phyloP scores from a whole-genome alignment of 768 basidiomycete species.

The Boletus barrowsii region DNA sequence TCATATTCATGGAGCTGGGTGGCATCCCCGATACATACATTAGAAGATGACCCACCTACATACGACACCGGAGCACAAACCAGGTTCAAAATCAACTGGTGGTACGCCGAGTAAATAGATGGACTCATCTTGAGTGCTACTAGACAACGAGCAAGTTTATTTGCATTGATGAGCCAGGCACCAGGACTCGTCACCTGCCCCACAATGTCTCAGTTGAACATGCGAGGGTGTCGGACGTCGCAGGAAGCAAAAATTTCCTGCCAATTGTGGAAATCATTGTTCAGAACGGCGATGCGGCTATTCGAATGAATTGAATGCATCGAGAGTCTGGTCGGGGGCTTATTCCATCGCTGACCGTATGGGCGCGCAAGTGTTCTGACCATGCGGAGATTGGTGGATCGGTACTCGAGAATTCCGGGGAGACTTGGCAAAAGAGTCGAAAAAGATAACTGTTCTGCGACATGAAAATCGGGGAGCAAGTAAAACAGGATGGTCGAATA shows the following conservation, averaged over 20 bases:
- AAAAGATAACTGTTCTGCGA: neutral
- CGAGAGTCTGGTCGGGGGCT: neutral
- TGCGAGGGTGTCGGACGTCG: constrained; percentile 1
- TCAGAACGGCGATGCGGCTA: neutral
- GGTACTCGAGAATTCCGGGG: neutral
- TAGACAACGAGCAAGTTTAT: neutral
- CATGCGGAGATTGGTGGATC: neutral
- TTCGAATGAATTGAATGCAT: neutral
- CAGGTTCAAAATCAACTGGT: neutral
- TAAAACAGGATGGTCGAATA: neutral
- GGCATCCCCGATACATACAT: constrained; percentile 8
- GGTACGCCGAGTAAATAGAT: too few relatives aligned
- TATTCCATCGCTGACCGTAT: neutral
- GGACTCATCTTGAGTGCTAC: neutral
- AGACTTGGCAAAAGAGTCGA: constrained; percentile 1
- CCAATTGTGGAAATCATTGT: too few relatives aligned
- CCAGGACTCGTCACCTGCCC: neutral
- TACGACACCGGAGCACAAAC: neutral
- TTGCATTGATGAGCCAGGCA: neutral
- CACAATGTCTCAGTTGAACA: constrained; percentile 9
- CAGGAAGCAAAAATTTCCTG: neutral
- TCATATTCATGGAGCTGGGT: neutral
- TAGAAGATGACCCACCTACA: neutral
- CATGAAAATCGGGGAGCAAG: neutral
- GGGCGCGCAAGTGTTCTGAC: neutral